Evolutionary conservation across 805 yeast genomes (phyloP), one percentile per base, ranked within the genome.

Genomic region (Nakazawaea anatomiae): DNA sequence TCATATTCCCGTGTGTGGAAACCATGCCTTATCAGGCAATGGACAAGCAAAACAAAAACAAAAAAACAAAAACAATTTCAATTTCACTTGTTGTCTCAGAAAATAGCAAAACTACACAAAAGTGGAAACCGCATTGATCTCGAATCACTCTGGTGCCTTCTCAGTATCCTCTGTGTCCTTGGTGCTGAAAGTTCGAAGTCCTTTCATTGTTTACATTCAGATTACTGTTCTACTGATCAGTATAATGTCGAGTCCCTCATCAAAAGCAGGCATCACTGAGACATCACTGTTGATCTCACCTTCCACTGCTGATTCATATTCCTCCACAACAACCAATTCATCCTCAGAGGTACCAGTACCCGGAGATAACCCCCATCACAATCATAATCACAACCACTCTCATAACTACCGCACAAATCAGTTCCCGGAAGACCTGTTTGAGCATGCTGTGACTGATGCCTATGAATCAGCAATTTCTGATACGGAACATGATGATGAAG

Each of bases 381-480:
- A 18, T 25, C 14, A 25, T 14, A 6, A 4, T 7, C 38, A 29
- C 25, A 11, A 32, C 6, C 49, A 39, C 25, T 6, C 7, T 4
- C 49, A 46, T 28, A 6, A n/a, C 10, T 42, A 31, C 32, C 42
- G 25, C 10, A 36, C 6, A 14, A 39, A 38, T 27, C 52, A 48
- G 36, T 44, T 50, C 42, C 46, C 51, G 4, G 56, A 53, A 34
- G 54, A 51, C 39, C 29, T 42, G 7, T 47, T 53, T 8, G 56
- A 53, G 25, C 49, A 51, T 39, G 56, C 54, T 3, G 50, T 52
- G 30, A 49, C 44, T 4, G 67, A 68, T 46, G 57, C 64, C 5
- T 73, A 72, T 49, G 75, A 69, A 38, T 71, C 76, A 3, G 59
- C 69, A 5, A 57, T 69, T 42, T 63, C 66, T 7, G 70, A 66